A percentile compares a stretch with the other conserved stretches of the same genome.
These are phyloP conservation scores for Candida hungchunana DNA, from an alignment of 805 yeast species.

Conservation along the genomic window DNA sequence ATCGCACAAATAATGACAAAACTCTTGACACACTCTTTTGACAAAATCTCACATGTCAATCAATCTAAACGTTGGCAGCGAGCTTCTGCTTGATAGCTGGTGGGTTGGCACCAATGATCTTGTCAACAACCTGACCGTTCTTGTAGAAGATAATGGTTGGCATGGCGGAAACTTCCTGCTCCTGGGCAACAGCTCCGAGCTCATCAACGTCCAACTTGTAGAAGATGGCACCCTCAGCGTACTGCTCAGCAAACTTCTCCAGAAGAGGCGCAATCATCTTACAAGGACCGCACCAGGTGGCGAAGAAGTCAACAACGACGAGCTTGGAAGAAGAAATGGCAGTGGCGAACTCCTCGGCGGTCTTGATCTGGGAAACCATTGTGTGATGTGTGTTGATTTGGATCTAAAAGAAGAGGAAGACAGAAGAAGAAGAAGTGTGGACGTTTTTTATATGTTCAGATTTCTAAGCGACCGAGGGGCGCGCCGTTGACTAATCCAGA, in stretches of 20 bases:
- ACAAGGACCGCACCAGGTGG: conserved; percentile 99
- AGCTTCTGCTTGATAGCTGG: conserved; percentile 71
- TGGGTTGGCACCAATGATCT: conserved; percentile 89
- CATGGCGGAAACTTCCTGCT: conserved; percentile 55
- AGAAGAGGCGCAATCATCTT: conserved; percentile 94
- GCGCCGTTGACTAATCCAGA: too few relatives aligned
- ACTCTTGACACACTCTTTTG: too few relatives aligned
- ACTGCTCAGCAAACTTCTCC: conserved; percentile 67
- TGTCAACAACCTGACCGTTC: conserved; percentile 73
- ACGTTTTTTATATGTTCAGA: not conserved
- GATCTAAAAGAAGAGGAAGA: too few relatives aligned
- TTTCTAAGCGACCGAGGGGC: too few relatives aligned
- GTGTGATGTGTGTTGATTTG: conserved; percentile 12
- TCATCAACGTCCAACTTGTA: conserved; percentile 91
- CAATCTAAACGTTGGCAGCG: conserved; percentile 42
- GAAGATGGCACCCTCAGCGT: conserved; percentile 60
- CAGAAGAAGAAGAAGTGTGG: not conserved
- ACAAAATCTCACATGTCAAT: too few relatives aligned
- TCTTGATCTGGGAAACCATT: conserved; percentile 52
- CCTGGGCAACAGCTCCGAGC: conserved; percentile 69
- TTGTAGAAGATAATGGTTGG: conserved; percentile 75
- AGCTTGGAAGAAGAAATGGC: conserved; percentile 62
- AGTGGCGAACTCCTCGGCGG: conserved; percentile 59
- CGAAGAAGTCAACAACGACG: conserved; percentile 93
- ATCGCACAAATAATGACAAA: too few relatives aligned